Conservation (phyloP, 140 eudicot genomes). For the Flaveria floridana region DNA sequence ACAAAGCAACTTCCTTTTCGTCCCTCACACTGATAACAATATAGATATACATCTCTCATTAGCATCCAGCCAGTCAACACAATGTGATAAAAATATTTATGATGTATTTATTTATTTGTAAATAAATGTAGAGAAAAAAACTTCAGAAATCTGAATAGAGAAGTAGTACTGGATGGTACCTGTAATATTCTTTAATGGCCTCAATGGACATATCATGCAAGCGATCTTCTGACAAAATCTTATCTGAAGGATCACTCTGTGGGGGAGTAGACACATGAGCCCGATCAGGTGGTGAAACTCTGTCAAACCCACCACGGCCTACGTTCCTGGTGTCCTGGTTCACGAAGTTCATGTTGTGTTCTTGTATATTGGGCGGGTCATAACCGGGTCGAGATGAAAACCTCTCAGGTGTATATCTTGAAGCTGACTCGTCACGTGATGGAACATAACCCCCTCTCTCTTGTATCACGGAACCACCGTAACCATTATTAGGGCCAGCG, state of each 20-base stretch:
- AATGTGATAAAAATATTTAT: not conserved
- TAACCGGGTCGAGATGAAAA: slow-evolving; percentile 40
- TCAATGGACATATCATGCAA: slow-evolving; percentile 64
- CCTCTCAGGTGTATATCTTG: slow-evolving; percentile 49
- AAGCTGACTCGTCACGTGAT: slow-evolving; percentile 52
- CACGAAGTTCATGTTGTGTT: slow-evolving; percentile 28
- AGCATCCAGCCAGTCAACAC: not conserved
- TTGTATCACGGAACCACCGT: slow-evolving; percentile 34
- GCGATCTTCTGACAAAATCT: slow-evolving; percentile 59
- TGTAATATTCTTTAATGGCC: slow-evolving; percentile 83
- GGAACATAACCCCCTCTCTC: slow-evolving; percentile 49
- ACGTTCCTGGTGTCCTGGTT: slow-evolving; percentile 37
- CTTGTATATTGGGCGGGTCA: slow-evolving; percentile 47
- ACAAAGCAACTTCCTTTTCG: slow-evolving; percentile 77
- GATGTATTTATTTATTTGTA: not conserved
- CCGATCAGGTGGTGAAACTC: slow-evolving; percentile 44
- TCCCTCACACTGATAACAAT: slow-evolving; percentile 66
- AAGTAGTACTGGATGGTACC: slow-evolving; percentile 39
- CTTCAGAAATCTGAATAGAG: not conserved
- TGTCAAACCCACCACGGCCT: slow-evolving; percentile 44
- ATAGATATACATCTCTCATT: not conserved
- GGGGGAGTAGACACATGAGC: slow-evolving; percentile 33
- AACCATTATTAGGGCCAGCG: slow-evolving; percentile 60
- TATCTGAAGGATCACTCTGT: slow-evolving; percentile 46
- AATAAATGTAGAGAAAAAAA: not conserved